These are phyloP conservation scores for Candida germanica DNA, from an alignment of 805 yeast species.

Conservation along the genomic window DNA sequence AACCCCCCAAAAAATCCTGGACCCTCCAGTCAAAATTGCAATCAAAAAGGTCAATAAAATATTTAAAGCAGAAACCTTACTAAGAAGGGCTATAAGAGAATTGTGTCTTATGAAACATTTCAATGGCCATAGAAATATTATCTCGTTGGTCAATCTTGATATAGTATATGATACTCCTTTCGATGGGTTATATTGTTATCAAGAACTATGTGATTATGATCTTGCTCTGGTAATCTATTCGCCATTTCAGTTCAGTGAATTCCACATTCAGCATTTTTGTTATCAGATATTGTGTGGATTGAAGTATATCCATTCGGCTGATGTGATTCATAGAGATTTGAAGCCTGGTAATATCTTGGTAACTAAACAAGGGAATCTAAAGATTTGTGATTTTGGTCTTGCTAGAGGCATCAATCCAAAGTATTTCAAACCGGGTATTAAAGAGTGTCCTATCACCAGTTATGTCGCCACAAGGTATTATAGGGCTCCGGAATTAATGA, in stretches of 20 bases:
- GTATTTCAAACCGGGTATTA: conserved; percentile 18
- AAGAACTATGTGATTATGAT: conserved; percentile 81
- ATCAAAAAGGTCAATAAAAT: conserved; percentile 78
- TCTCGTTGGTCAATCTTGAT: conserved; percentile 71
- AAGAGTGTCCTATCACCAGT: conserved; percentile 53
- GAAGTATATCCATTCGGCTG: conserved; percentile 87
- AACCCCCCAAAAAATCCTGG: conserved; percentile 8
- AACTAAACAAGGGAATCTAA: conserved; percentile 66
- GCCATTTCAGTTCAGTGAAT: conserved; percentile 73
- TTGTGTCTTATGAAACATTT: conserved; percentile 76
- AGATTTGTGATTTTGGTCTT: conserved; percentile 91
- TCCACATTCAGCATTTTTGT: conserved; percentile 70
- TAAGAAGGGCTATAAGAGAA: conserved; percentile 82
- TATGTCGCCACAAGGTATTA: conserved; percentile 97
- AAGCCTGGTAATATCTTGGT: conserved; percentile 89
- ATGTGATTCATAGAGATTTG: conserved; percentile 87
- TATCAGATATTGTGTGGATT: conserved; percentile 86
- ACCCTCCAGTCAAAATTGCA: conserved; percentile 47
- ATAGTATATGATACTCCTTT: conserved; percentile 61
- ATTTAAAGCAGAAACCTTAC: conserved; percentile 60
- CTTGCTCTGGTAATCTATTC: conserved; percentile 78
- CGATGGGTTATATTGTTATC: conserved; percentile 87
- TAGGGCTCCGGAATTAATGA: conserved; percentile 85
- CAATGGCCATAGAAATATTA: conserved; percentile 82
- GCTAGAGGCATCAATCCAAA: conserved; percentile 66